Percentiles rank a stretch among this genome's conserved stretches.
Evolutionary conservation across 208 protist genomes (phyloP).

Genomic region (Wallacemonas sp.): DNA sequence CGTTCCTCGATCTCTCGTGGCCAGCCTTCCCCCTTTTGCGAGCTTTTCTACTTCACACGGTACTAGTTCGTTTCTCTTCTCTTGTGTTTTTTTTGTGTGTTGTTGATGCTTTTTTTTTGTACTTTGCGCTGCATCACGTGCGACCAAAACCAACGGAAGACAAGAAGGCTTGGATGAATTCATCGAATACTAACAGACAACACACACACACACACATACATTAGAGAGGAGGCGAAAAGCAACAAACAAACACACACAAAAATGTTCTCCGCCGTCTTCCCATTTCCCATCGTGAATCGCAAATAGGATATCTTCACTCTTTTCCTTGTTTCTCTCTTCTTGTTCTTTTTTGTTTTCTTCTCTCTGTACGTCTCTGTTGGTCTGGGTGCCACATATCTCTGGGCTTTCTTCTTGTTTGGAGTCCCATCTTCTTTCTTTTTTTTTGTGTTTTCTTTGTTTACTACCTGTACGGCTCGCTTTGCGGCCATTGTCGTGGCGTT

Average conservation of each 20-base stretch:
- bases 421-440: neutral
- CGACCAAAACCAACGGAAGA: too few species aligned
- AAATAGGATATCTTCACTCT: neutral
- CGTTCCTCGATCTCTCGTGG: neutral
- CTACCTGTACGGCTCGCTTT: neutral
- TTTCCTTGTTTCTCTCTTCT: neutral
- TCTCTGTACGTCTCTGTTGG: neutral
- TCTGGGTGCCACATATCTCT: neutral
- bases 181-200: too few species aligned
- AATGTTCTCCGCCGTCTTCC: too few species aligned
- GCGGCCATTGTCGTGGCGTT: too few species aligned
- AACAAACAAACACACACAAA: too few species aligned
- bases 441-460: neutral
- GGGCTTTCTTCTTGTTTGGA: neutral
- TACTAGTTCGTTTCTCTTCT: neutral
- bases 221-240: too few species aligned
- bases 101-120: slow-evolving; percentile 2
- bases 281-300: too few species aligned
- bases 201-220: neutral
- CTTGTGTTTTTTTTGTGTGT: slow-evolving; percentile 13
- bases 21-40: neutral
- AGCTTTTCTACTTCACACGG: slow-evolving; percentile 5
- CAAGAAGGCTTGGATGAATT: too few species aligned
- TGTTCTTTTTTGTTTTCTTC: slow-evolving; percentile 1
- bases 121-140: too few species aligned